A percentile compares a stretch with the other conserved stretches of the same genome.
phyloP scores from a whole-genome alignment of 164 flowering plant species.

The Vitis rotundifolia region DNA sequence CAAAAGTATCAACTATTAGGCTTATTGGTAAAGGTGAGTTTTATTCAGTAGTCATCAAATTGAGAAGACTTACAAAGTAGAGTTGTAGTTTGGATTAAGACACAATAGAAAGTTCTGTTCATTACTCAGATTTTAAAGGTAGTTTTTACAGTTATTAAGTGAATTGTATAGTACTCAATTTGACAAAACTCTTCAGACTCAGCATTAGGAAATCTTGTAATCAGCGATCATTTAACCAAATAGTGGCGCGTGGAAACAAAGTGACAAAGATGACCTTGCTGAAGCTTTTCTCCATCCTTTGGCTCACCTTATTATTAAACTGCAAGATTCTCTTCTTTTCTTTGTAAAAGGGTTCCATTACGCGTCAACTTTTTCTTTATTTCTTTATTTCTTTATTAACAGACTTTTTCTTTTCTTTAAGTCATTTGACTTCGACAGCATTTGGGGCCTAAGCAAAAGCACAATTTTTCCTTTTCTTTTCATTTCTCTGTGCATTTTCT shows the following conservation, averaged over 20 bases:
- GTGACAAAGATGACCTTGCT: background rate
- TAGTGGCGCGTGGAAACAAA: background rate
- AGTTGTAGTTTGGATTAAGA: no score
- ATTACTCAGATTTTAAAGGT: background rate
- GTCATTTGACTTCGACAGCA: no score
- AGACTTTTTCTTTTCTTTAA: background rate
- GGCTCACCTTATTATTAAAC: slow-evolving; percentile 3
- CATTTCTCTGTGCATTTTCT: no score
- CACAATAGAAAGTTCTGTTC: background rate
- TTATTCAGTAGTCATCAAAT: background rate
- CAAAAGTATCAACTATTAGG: no score
- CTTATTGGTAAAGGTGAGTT: background rate
- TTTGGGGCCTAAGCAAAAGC: no score
- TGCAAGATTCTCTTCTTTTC: slow-evolving; percentile 5
- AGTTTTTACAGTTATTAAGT: background rate
- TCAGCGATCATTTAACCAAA: background rate
- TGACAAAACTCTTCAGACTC: background rate
- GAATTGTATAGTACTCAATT: no score
- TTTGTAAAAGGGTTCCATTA: background rate
- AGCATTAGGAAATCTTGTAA: background rate
- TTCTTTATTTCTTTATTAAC: slow-evolving; percentile 2
- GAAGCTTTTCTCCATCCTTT: slow-evolving; percentile 9
- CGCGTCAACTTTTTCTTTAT: background rate
- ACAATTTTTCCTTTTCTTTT: no score
- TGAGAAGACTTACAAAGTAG: background rate